Evolutionary conservation across 306 rosid species (phyloP), one percentile per base, ranked within the genome.

Genomic region (Citrullus mucosospermus): DNA sequence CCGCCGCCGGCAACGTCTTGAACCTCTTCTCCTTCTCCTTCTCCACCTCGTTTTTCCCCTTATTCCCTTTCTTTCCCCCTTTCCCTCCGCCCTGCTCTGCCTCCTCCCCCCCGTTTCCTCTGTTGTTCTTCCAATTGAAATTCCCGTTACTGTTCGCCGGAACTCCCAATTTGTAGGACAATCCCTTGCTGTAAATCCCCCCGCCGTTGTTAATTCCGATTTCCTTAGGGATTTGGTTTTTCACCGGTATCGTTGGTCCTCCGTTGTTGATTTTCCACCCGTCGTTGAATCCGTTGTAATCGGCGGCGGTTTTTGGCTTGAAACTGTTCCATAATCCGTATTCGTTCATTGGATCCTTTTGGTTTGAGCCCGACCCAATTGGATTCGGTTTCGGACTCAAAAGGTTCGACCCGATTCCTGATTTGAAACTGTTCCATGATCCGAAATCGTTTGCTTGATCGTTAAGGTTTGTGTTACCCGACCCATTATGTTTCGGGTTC

Each of bases 1-100:
- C 97, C 0, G 97, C 84, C 14, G 96, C 88, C 53, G 98, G 96
- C 8, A 95, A 88, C 1, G 96, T 91, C 87, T 91, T 95, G 80
- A 92, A 91, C 58, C 89, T 89, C 86, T 93, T 93, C 60, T 91
- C 98, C 8, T 93, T 93, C 60, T 91, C 98, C 8, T 86, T 83
- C 60, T 65, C 86, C 74, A 66, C n/a, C 5, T 53, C 71, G 30
- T 78, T 89, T 20, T 81, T 89, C 36, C 86, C 90, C 15, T 83
- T 85, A 1, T 66, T 88, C 39, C 46, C 71, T 86, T 80, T 90
- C 89, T 79, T 88, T 41, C 71, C 83, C 55, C 14, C 48, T 80
- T 88, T 91, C 41, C 77, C 85, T 43, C 77, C 85, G 13, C 80
- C 79, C 36, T 80, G 78, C 70, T 83, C 88, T 28, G 60, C 59